Conservation (phyloP, 805 yeast species). For the Sungouiella blattae region DNA sequence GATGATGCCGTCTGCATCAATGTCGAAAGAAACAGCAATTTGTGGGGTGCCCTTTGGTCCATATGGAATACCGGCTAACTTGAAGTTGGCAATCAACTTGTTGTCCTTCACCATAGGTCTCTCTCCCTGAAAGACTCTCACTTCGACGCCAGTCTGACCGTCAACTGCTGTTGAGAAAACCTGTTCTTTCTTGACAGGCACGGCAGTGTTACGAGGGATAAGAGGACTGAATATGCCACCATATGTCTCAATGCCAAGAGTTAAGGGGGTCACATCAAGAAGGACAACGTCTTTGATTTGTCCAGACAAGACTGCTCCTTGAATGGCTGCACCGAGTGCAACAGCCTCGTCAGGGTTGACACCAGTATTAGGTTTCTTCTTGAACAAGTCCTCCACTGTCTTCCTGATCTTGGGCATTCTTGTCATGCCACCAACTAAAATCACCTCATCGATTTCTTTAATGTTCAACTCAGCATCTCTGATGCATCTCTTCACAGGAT, state of each 20-base stretch:
- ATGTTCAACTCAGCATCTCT: slow-evolving; percentile 68
- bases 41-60: slow-evolving; percentile 81
- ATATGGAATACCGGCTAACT: slow-evolving; percentile 67
- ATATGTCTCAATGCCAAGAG: slow-evolving; percentile 71
- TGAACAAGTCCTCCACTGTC: slow-evolving; percentile 57
- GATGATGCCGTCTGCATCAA: slow-evolving; percentile 76
- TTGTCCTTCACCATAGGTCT: slow-evolving; percentile 75
- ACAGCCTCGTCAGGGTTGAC: slow-evolving; percentile 69
- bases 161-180: slow-evolving; percentile 79
- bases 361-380: slow-evolving; percentile 62
- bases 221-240: slow-evolving; percentile 81
- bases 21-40: slow-evolving; percentile 70
- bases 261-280: slow-evolving; percentile 26
- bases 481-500: slow-evolving; percentile 70
- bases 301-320: slow-evolving; percentile 27
- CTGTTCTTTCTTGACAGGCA: slow-evolving; percentile 73
- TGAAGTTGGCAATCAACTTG: slow-evolving; percentile 72
- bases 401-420: slow-evolving; percentile 78
- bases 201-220: slow-evolving; percentile 73
- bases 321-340: slow-evolving; percentile 29
- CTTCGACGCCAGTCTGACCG: slow-evolving; percentile 80
- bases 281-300: slow-evolving; percentile 25
- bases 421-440: slow-evolving; percentile 87
- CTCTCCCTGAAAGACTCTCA: slow-evolving; percentile 79
- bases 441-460: slow-evolving; percentile 68